Evolutionary conservation across 305 asterid genomes (phyloP).

Genomic region (Andrographis paniculata): DNA sequence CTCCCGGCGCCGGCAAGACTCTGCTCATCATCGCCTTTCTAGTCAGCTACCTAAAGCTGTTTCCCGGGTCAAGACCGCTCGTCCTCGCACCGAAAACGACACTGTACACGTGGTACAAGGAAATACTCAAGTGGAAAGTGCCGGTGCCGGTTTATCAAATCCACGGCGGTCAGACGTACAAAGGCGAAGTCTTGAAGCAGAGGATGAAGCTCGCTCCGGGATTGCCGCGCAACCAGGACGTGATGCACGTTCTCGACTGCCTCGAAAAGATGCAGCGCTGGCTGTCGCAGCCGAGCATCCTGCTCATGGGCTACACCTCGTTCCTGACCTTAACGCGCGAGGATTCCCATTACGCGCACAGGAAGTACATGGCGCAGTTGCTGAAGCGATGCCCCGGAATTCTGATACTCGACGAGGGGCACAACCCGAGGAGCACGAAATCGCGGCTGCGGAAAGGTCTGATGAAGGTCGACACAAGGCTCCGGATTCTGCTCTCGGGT

Average conservation of each 20-base stretch:
- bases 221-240: conserved; percentile 87
- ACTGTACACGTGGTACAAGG: conserved; percentile 93
- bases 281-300: conserved; percentile 90
- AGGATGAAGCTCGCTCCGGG: conserved; percentile 68
- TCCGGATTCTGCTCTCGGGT: conserved; percentile 79
- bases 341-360: conserved; percentile 83
- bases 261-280: conserved; percentile 92
- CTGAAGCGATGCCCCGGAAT: conserved; percentile 86
- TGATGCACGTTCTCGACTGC: conserved; percentile 95
- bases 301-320: conserved; percentile 95
- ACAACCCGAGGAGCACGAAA: conserved; percentile 94
- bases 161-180: conserved; percentile 96
- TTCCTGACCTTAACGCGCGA: conserved; percentile 82
- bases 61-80: conserved; percentile 88
- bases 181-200: conserved; percentile 83
- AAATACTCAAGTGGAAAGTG: conserved; percentile 88
- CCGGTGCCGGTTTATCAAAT: conserved; percentile 94
- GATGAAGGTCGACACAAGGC: conserved; percentile 87
- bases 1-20: conserved; percentile 98
- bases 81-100: conserved; percentile 98
- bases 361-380: conserved; percentile 92
- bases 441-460: conserved; percentile 81
- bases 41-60: conserved; percentile 81
- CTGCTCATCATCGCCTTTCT: conserved; percentile 82
- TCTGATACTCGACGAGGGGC: conserved; percentile 88